Conservation (phyloP, 768 basidiomycete genomes). For the Mycena maculata region DNA sequence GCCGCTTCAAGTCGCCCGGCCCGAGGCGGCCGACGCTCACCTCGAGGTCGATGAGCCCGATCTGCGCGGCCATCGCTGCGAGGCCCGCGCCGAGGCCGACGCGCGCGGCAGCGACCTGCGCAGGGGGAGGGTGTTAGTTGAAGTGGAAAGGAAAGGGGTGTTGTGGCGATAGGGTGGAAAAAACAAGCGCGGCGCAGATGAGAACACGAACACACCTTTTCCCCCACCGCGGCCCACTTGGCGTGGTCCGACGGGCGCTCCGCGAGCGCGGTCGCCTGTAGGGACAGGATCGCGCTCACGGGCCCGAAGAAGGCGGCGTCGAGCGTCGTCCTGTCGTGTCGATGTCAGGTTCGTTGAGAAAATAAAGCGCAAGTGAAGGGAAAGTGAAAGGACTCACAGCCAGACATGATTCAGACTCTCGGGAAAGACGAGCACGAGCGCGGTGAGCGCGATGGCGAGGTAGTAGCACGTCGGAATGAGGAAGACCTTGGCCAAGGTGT, state of each 20-base stretch:
- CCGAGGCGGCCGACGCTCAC: constrained; percentile 56
- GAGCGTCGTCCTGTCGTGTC: constrained; percentile 26
- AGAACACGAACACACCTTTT: constrained; percentile 26
- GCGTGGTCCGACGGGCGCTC: constrained; percentile 49
- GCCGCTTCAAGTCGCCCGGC: constrained; percentile 52
- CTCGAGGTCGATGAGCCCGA: constrained; percentile 55
- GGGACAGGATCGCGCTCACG: constrained; percentile 44
- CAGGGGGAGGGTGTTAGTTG: background rate
- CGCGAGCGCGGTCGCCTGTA: constrained; percentile 49
- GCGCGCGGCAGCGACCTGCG: constrained; percentile 39
- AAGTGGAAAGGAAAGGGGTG: too few species aligned
- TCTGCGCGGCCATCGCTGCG: constrained; percentile 48
- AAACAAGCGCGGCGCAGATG: background rate
- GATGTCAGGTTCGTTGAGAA: background rate
- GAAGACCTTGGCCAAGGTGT: constrained; percentile 54
- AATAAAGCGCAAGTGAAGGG: background rate
- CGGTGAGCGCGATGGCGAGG: constrained; percentile 52
- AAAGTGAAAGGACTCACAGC: constrained; percentile 41
- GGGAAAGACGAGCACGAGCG: constrained; percentile 55
- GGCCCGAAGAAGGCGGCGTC: constrained; percentile 39
- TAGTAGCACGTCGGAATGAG: constrained; percentile 55
- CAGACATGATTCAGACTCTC: constrained; percentile 57
- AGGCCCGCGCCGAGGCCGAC: constrained; percentile 45
- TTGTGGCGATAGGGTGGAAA: too few species aligned
- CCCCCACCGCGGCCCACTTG: constrained; percentile 45